Evolutionary conservation across 805 yeast genomes (phyloP).

Genomic region (Hagleromyces aurorensis): DNA sequence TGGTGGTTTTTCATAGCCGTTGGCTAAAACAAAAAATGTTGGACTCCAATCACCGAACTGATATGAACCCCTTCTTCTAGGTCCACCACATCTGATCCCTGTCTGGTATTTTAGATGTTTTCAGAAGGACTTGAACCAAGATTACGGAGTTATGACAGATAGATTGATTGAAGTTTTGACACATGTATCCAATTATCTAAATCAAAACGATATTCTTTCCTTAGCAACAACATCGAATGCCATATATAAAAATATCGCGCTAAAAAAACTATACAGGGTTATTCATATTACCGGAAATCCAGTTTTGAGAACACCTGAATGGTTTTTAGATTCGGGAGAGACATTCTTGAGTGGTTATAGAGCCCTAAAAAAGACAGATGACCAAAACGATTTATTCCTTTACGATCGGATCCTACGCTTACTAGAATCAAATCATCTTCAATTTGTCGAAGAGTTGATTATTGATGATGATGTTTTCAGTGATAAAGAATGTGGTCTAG

Average conservation of each 20-base stretch:
- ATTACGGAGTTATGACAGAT: too few species aligned
- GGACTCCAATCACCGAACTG: too few species aligned
- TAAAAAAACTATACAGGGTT: slow-evolving; percentile 32
- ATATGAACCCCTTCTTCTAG: too few species aligned
- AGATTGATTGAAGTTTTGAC: slow-evolving; percentile 5
- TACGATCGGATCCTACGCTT: slow-evolving; percentile 36
- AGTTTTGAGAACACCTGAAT: slow-evolving; percentile 19
- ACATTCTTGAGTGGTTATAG: slow-evolving; percentile 36
- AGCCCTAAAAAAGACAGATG: slow-evolving; percentile 29
- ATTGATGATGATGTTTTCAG: slow-evolving; percentile 29
- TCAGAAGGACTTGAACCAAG: too few species aligned
- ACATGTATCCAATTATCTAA: slow-evolving; percentile 23
- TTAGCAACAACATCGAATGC: slow-evolving; percentile 30
- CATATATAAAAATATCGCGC: slow-evolving; percentile 26
- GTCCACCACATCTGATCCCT: too few species aligned
- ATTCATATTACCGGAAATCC: slow-evolving; percentile 34
- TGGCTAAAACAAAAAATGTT: too few species aligned
- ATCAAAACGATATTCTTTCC: slow-evolving; percentile 34
- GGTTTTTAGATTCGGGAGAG: slow-evolving; percentile 31
- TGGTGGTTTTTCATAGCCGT: too few species aligned
- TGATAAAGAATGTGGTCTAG: slow-evolving; percentile 16
- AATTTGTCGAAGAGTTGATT: slow-evolving; percentile 30
- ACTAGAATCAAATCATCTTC: slow-evolving; percentile 30
- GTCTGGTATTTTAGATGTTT: too few species aligned
- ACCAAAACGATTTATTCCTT: slow-evolving; percentile 33